A percentile compares a stretch with the other conserved stretches of the same genome.
Evolutionary conservation across 495 filamentous ascomycete species (phyloP).

Genomic region (Jackrogersella multiformis): DNA sequence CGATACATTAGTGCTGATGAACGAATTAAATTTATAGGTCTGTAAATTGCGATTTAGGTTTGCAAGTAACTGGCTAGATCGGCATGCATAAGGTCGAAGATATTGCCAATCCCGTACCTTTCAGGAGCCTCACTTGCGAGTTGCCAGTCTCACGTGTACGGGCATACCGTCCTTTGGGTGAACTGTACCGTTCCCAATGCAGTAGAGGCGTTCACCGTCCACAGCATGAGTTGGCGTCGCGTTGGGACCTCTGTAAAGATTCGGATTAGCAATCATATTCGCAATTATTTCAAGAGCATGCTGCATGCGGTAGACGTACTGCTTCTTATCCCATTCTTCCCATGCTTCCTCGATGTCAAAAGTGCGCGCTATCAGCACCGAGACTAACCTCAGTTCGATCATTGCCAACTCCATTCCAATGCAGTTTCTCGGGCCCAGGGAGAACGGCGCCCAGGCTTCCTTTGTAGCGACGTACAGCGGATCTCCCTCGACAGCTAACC

Average conservation of each 20-base stretch:
- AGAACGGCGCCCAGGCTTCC: slow-evolving; percentile 63
- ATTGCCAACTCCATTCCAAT: slow-evolving; percentile 64
- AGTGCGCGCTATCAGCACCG: slow-evolving; percentile 56
- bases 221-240: slow-evolving; percentile 38
- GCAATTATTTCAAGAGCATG: not conserved
- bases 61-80: too few relatives aligned
- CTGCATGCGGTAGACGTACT: slow-evolving; percentile 22
- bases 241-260: slow-evolving; percentile 27
- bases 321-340: slow-evolving; percentile 51
- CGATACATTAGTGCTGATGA: too few relatives aligned
- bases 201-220: slow-evolving; percentile 47
- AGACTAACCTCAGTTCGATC: slow-evolving; percentile 56
- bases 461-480: slow-evolving; percentile 49
- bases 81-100: too few relatives aligned
- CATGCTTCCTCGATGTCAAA: slow-evolving; percentile 60
- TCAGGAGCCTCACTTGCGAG: slow-evolving; percentile 20
- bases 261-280: slow-evolving; percentile 14
- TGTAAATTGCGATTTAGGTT: too few relatives aligned
- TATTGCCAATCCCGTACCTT: not conserved
- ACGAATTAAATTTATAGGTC: too few relatives aligned
- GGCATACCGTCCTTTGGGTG: slow-evolving; percentile 50
- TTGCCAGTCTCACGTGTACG: slow-evolving; percentile 36
- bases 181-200: slow-evolving; percentile 38
- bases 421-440: slow-evolving; percentile 61
- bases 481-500: slow-evolving; percentile 46